phyloP scores from a whole-genome alignment of 192 early-diverging fungal genomes.

The Umbelopsis sp. region DNA sequence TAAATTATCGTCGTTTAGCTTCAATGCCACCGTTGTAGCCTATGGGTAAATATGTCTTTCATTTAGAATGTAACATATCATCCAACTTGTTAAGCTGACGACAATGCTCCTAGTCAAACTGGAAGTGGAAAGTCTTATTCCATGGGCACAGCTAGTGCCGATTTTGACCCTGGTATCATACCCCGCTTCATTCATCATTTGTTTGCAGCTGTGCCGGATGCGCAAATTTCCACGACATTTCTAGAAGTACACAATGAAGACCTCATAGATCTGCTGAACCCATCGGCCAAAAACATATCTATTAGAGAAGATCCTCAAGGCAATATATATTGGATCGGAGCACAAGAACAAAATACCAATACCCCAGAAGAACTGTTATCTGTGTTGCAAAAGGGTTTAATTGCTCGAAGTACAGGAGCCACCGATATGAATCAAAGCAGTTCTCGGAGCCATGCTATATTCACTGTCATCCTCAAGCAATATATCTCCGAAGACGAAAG shows the following conservation, averaged over 20 bases:
- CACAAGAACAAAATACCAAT: not conserved
- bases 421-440: constrained; percentile 96
- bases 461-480: constrained; percentile 86
- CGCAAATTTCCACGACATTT: constrained; percentile 76
- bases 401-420: constrained; percentile 74
- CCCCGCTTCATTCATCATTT: constrained; percentile 64
- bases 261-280: constrained; percentile 80
- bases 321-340: constrained; percentile 8
- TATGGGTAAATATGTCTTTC: constrained; percentile 56
- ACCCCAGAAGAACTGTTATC: constrained; percentile 12
- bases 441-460: constrained; percentile 96
- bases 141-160: constrained; percentile 76
- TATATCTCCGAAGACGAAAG: constrained; percentile 46
- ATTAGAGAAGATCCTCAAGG: constrained; percentile 14
- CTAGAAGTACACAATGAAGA: constrained; percentile 98
- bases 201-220: constrained; percentile 40
- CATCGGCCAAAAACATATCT: constrained; percentile 37
- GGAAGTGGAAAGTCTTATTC: constrained; percentile 94
- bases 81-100: not conserved
- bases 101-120: constrained; percentile 62
- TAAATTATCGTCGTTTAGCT: constrained; percentile 41
- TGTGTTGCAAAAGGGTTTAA: constrained; percentile 44
- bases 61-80: constrained; percentile 42
- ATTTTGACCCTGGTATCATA: constrained; percentile 58
- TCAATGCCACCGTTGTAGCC: constrained; percentile 91